phyloP scores from a whole-genome alignment of 257 asterid species.

The Petrea volubilis region DNA sequence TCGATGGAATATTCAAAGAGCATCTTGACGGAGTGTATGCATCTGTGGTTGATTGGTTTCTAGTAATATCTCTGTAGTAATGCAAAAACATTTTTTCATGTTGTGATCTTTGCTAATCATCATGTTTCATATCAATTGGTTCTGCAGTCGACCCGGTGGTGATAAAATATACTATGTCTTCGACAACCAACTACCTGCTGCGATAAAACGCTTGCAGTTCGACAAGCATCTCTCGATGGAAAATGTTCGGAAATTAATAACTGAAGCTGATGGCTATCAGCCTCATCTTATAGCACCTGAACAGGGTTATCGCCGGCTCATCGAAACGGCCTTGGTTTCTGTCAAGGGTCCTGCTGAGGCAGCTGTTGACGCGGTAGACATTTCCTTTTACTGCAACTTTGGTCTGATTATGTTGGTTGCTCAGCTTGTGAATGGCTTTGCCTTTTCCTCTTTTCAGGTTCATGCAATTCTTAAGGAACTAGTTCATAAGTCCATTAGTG shows the following conservation, averaged over 20 bases:
- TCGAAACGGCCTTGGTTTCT: constrained; percentile 63
- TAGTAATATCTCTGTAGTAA: not conserved
- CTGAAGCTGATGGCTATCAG: constrained; percentile 86
- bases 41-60: constrained; percentile 11
- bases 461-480: constrained; percentile 71
- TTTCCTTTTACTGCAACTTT: not conserved
- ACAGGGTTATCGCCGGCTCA: constrained; percentile 78
- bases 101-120: constrained; percentile 2
- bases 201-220: constrained; percentile 73
- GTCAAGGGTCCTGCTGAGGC: constrained; percentile 82
- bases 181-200: constrained; percentile 76
- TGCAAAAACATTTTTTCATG: not conserved
- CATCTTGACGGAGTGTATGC: constrained; percentile 85
- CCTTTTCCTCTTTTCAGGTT: constrained; percentile 51
- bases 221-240: constrained; percentile 81
- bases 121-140: constrained; percentile 11
- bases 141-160: constrained; percentile 78
- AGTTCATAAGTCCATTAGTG: constrained; percentile 65
- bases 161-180: constrained; percentile 70
- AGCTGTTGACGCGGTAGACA: constrained; percentile 72
- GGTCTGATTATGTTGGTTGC: not conserved
- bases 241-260: constrained; percentile 63
- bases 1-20: constrained; percentile 75
- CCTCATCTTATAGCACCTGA: constrained; percentile 88
- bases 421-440: constrained; percentile 1